phyloP scores from a whole-genome alignment of 2,329 filamentous ascomycete species.

The Rugonectria rugulosa region DNA sequence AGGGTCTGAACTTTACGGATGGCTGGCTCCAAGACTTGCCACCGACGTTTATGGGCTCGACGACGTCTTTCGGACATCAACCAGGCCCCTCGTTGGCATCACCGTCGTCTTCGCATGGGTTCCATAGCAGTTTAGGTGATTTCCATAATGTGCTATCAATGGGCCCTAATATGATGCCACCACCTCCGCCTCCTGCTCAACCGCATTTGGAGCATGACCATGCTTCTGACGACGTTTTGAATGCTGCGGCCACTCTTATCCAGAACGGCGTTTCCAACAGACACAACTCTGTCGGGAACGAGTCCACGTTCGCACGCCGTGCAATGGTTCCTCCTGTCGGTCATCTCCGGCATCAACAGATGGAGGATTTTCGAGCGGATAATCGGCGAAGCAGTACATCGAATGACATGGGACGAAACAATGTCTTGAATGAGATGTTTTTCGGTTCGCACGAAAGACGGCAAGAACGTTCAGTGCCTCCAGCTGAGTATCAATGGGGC shows the following conservation, averaged over 20 bases:
- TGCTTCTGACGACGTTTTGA: constrained; percentile 63
- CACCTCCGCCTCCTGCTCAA: constrained; percentile 39
- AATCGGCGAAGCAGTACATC: constrained; percentile 44
- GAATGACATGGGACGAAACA: constrained; percentile 40
- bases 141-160: constrained; percentile 31
- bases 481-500: constrained; percentile 68
- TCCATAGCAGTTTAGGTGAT: constrained; percentile 29
- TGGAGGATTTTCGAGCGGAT: constrained; percentile 53
- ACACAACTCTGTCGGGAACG: constrained; percentile 37
- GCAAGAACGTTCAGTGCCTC: constrained; percentile 45
- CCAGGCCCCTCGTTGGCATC: constrained; percentile 42
- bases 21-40: constrained; percentile 67
- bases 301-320: constrained; percentile 33
- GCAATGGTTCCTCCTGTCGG: constrained; percentile 47
- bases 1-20: constrained; percentile 57
- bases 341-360: constrained; percentile 51
- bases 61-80: constrained; percentile 68
- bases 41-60: constrained; percentile 70
- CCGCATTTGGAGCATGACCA: constrained; percentile 41
- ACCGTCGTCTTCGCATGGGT: constrained; percentile 33
- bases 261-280: constrained; percentile 50
- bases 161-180: constrained; percentile 46
- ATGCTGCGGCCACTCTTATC: constrained; percentile 61
- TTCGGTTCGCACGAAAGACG: constrained; percentile 43
- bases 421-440: constrained; percentile 52